Evolutionary conservation across 495 filamentous ascomycete genomes (phyloP).

Genomic region (Aspergillus cavernicola): DNA sequence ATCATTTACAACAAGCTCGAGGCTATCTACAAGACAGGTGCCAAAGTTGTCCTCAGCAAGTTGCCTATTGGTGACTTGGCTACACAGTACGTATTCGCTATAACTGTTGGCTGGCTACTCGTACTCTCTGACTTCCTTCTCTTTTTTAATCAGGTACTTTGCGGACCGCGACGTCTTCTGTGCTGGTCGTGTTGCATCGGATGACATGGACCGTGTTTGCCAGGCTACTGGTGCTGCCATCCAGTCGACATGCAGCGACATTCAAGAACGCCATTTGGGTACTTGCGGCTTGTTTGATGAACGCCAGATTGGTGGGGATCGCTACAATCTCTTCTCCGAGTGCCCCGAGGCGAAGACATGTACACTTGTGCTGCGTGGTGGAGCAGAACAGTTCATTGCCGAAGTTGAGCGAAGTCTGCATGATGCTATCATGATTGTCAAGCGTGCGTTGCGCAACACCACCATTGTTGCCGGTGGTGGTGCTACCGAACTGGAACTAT

Average conservation of each 20-base stretch:
- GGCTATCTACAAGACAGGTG: constrained; percentile 84
- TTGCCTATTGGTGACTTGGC: constrained; percentile 96
- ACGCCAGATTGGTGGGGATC: constrained; percentile 93
- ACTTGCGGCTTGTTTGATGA: constrained; percentile 91
- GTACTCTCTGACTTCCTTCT: constrained; percentile 9
- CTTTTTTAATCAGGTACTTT: constrained; percentile 76
- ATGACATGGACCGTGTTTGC: constrained; percentile 94
- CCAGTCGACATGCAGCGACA: constrained; percentile 96
- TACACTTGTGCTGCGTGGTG: constrained; percentile 90
- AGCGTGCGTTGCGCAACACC: constrained; percentile 89
- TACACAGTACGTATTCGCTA: constrained; percentile 66
- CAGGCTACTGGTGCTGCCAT: constrained; percentile 89
- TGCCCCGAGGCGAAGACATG: constrained; percentile 95
- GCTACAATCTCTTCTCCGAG: constrained; percentile 96
- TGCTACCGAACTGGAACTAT: constrained; percentile 95
- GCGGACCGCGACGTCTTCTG: constrained; percentile 98
- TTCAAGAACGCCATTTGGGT: constrained; percentile 82
- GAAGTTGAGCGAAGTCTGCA: constrained; percentile 96
- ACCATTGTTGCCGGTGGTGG: constrained; percentile 94
- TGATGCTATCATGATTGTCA: constrained; percentile 99
- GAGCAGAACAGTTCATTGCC: constrained; percentile 98
- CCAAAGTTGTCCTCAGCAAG: constrained; percentile 95
- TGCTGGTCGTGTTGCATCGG: constrained; percentile 86
- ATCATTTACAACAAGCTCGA: constrained; percentile 99
- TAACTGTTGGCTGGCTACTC: background rate